Percentiles rank a stretch among this genome's conserved stretches.
These are phyloP conservation scores for Glycine latifolia DNA, from an alignment of 306 rosid species.

Conservation along the genomic window DNA sequence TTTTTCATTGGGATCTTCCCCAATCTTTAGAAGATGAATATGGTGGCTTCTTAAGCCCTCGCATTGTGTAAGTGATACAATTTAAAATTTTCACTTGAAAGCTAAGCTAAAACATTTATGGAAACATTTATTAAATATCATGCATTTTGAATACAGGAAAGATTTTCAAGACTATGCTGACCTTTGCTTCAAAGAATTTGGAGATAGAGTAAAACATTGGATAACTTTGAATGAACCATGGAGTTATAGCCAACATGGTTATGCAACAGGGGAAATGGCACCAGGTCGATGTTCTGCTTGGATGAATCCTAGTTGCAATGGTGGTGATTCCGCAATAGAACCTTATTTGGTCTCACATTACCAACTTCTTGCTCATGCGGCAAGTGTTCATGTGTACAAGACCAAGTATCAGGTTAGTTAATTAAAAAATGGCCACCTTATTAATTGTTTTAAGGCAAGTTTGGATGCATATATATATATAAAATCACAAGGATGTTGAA, in stretches of 20 bases:
- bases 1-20: conserved; percentile 78
- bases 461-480: too few relatives aligned
- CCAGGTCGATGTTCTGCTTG: conserved; percentile 45
- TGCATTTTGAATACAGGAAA: conserved; percentile 11
- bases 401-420: conserved; percentile 56
- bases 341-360: conserved; percentile 38
- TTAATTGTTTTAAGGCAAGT: too few relatives aligned
- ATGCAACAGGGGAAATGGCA: conserved; percentile 36
- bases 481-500: too few relatives aligned
- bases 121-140: not conserved
- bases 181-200: conserved; percentile 65
- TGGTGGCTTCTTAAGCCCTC: conserved; percentile 59
- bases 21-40: conserved; percentile 66
- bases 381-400: conserved; percentile 43
- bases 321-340: conserved; percentile 40
- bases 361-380: conserved; percentile 46
- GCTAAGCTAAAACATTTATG: not conserved
- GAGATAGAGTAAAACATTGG: conserved; percentile 71
- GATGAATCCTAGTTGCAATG: conserved; percentile 33
- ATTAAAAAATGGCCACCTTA: too few relatives aligned
- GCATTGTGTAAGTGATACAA: conserved; percentile 47
- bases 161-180: conserved; percentile 57
- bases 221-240: conserved; percentile 69
- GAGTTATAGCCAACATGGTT: conserved; percentile 41
- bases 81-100: not conserved